Percentiles rank a stretch among this genome's conserved stretches.
Evolutionary conservation across 2,329 filamentous ascomycete genomes (phyloP).

Genomic region (Cercospora sesami): DNA sequence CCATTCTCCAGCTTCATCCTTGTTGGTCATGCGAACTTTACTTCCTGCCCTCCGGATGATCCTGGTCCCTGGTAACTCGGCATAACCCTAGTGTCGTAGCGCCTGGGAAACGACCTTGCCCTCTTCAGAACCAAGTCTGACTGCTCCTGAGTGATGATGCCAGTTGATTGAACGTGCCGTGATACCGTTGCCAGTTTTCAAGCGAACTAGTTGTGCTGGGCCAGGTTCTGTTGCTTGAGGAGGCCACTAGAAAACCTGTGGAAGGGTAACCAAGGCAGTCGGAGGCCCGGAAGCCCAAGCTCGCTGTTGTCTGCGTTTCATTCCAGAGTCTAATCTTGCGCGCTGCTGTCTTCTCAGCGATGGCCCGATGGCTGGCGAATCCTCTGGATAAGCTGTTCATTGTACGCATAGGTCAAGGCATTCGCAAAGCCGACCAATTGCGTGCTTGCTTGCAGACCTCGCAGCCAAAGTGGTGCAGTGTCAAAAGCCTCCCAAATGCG

Average conservation of each 20-base stretch:
- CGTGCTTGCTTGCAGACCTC: conserved; percentile 26
- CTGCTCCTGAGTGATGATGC: not conserved
- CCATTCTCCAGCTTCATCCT: not conserved
- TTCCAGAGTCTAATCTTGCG: not conserved
- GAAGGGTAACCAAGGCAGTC: not conserved
- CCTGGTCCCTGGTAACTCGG: not conserved
- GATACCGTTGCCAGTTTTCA: not conserved
- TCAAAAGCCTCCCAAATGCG: conserved; percentile 24
- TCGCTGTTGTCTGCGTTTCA: not conserved
- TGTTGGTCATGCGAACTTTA: not conserved
- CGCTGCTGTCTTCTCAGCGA: not conserved
- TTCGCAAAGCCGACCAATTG: conserved; percentile 27
- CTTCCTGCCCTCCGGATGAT: not conserved
- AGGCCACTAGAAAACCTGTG: not conserved
- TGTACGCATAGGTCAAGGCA: conserved; percentile 26
- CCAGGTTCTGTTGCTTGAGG: not conserved
- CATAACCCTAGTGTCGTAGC: not conserved
- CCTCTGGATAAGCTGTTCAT: conserved; percentile 22
- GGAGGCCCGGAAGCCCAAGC: not conserved
- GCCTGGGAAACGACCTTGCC: not conserved
- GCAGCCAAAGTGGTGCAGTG: conserved; percentile 23
- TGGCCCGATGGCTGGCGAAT: conserved; percentile 6
- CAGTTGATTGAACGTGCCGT: not conserved
- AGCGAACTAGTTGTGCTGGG: not conserved
- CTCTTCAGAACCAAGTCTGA: not conserved